A percentile compares a stretch with the other conserved stretches of the same genome.
These are phyloP conservation scores for Cantharellus anzutake DNA, from an alignment of 768 basidiomycete species.

Conservation along the genomic window DNA sequence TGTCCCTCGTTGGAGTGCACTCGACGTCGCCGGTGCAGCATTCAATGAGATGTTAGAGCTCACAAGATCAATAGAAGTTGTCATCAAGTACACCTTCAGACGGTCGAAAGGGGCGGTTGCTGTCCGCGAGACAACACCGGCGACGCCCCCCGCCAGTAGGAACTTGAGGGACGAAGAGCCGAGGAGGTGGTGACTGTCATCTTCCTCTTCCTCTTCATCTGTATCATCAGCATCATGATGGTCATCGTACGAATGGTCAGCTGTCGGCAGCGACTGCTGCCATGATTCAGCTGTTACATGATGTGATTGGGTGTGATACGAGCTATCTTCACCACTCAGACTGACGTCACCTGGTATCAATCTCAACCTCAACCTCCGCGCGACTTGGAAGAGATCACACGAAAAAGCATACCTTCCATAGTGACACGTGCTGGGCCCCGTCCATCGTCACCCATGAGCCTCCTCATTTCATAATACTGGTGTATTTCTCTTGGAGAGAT, in stretches of 20 bases:
- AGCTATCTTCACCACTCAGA: constrained; percentile 47
- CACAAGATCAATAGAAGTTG: constrained; percentile 28
- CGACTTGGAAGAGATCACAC: background rate
- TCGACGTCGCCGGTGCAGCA: constrained; percentile 11
- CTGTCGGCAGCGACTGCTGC: constrained; percentile 4
- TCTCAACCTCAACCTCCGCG: background rate
- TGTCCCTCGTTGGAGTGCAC: constrained; percentile 23
- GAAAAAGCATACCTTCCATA: constrained; percentile 54
- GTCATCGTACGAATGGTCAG: background rate
- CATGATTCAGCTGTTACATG: too few relatives aligned
- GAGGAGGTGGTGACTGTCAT: constrained; percentile 41
- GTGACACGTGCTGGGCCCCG: constrained; percentile 62
- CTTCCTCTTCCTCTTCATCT: constrained; percentile 26
- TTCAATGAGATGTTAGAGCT: constrained; percentile 24
- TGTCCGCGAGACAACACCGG: constrained; percentile 88
- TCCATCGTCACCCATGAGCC: constrained; percentile 52
- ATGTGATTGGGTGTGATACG: too few relatives aligned
- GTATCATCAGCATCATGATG: constrained; percentile 15
- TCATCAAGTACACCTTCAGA: constrained; percentile 90
- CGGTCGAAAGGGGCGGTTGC: constrained; percentile 97
- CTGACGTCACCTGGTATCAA: constrained; percentile 46
- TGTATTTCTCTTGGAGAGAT: constrained; percentile 74
- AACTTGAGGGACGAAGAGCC: constrained; percentile 70
- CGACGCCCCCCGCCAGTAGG: constrained; percentile 81
- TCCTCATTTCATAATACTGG: constrained; percentile 54